phyloP scores from a whole-genome alignment of 129 eudicot genomes.

The Helianthus tuberosus region DNA sequence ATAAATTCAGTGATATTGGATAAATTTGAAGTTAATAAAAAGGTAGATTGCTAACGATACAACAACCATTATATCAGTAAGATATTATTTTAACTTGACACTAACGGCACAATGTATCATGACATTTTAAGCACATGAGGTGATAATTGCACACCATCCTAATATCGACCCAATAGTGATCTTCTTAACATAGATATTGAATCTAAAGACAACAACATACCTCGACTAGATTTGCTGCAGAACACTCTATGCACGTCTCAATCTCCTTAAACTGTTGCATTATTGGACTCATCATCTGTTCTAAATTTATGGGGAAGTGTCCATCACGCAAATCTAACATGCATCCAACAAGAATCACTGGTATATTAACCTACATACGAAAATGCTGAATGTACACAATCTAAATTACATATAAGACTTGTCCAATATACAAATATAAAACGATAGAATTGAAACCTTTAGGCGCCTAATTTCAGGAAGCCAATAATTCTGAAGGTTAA shows the following conservation, averaged over 20 bases:
- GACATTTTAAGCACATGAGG: conserved; percentile 18
- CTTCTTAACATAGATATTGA: conserved; percentile 7
- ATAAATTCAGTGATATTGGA: conserved; percentile 9
- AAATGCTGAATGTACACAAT: conserved; percentile 11
- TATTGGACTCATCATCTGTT: conserved; percentile 75
- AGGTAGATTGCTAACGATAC: not conserved
- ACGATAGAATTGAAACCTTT: conserved; percentile 63
- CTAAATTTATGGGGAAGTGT: conserved; percentile 60
- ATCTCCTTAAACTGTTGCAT: conserved; percentile 95
- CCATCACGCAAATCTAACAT: conserved; percentile 85
- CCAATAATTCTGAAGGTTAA: conserved; percentile 70
- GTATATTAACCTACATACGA: conserved; percentile 62
- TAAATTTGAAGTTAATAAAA: not conserved
- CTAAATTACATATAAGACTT: conserved; percentile 8
- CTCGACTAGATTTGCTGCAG: conserved; percentile 90
- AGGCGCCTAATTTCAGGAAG: conserved; percentile 88
- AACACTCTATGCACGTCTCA: conserved; percentile 97
- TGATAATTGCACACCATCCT: conserved; percentile 5
- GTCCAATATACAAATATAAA: conserved; percentile 10
- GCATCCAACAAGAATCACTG: conserved; percentile 91
- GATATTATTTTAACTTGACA: not conserved
- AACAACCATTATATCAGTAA: not conserved
- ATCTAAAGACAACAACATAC: conserved; percentile 40
- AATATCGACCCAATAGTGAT: not conserved
- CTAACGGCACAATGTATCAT: conserved; percentile 3